Evolutionary conservation across 2,329 filamentous ascomycete species (phyloP).

Genomic region (Moelleriella libera): DNA sequence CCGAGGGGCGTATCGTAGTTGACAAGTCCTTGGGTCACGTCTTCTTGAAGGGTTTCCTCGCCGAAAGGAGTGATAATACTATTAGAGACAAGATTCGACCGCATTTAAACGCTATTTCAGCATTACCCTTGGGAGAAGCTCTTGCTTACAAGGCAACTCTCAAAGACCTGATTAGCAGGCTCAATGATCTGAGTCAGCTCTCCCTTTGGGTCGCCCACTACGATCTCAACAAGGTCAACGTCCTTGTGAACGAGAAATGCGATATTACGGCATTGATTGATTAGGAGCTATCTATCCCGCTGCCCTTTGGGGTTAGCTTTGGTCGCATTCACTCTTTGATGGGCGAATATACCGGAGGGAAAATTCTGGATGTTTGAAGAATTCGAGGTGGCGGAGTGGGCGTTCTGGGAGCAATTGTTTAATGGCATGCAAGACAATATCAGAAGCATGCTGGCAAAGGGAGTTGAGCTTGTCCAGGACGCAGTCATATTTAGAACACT

Average conservation of each 20-base stretch:
- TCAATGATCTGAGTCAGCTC: neutral
- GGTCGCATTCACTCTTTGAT: constrained; percentile 11
- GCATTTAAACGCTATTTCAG: constrained; percentile 1
- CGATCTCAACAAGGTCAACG: neutral
- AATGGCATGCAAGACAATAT: neutral
- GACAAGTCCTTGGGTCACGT: constrained; percentile 1
- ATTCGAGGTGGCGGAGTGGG: constrained; percentile 12
- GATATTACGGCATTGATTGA: constrained; percentile 1
- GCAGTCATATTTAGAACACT: constrained; percentile 14
- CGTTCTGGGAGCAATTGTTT: constrained; percentile 12
- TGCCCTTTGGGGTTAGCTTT: constrained; percentile 4
- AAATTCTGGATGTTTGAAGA: constrained; percentile 13
- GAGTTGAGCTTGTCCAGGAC: constrained; percentile 16
- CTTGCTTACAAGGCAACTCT: neutral
- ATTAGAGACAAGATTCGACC: neutral
- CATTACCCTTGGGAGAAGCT: neutral
- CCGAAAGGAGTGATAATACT: constrained; percentile 1
- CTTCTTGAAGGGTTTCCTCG: constrained; percentile 1
- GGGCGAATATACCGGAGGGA: constrained; percentile 9
- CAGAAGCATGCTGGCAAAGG: constrained; percentile 12
- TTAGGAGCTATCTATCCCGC: neutral
- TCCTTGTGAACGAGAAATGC: neutral
- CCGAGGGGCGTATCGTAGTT: neutral
- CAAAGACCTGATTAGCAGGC: neutral
- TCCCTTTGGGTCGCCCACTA: constrained; percentile 2